Percentiles rank a stretch among this genome's conserved stretches.
Evolutionary conservation across 805 yeast genomes (phyloP).

Genomic region (Diddensiella santjacobensis): DNA sequence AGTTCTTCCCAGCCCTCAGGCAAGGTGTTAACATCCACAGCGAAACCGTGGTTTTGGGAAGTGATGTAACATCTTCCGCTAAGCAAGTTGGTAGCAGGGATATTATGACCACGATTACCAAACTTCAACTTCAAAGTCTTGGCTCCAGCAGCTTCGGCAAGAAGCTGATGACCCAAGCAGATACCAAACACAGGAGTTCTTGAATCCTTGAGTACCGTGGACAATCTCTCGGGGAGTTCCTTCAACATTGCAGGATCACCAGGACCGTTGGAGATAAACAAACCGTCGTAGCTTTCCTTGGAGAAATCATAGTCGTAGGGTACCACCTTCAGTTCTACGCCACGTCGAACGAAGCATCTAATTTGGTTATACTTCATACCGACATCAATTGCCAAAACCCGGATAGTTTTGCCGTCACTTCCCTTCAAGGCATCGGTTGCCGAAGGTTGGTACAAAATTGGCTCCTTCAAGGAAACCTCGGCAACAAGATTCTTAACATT

Average conservation of each 20-base stretch:
- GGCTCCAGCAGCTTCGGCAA: constrained; percentile 95
- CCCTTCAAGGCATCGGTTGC: constrained; percentile 48
- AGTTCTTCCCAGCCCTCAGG: constrained; percentile 84
- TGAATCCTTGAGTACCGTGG: constrained; percentile 54
- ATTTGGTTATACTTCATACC: constrained; percentile 98
- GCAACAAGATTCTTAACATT: constrained; percentile 89
- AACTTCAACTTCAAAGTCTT: constrained; percentile 86
- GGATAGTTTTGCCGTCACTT: constrained; percentile 69
- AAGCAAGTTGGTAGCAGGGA: constrained; percentile 85
- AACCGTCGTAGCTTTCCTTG: constrained; percentile 83
- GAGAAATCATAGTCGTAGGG: constrained; percentile 92
- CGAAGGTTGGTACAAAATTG: constrained; percentile 73
- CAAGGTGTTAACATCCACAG: constrained; percentile 81
- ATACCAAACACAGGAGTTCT: constrained; percentile 94
- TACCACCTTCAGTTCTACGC: constrained; percentile 92
- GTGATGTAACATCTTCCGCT: constrained; percentile 98
- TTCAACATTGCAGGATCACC: constrained; percentile 95
- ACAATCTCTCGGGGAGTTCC: constrained; percentile 58
- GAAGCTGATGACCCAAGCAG: constrained; percentile 95
- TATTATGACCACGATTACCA: constrained; percentile 99
- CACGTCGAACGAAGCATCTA: constrained; percentile 92
- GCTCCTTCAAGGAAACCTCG: constrained; percentile 74
- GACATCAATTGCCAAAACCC: constrained; percentile 89
- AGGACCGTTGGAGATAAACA: constrained; percentile 96
- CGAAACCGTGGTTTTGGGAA: constrained; percentile 98